Evolutionary conservation across 1,139 yeast species (phyloP).

Genomic region (Candida sp.): DNA sequence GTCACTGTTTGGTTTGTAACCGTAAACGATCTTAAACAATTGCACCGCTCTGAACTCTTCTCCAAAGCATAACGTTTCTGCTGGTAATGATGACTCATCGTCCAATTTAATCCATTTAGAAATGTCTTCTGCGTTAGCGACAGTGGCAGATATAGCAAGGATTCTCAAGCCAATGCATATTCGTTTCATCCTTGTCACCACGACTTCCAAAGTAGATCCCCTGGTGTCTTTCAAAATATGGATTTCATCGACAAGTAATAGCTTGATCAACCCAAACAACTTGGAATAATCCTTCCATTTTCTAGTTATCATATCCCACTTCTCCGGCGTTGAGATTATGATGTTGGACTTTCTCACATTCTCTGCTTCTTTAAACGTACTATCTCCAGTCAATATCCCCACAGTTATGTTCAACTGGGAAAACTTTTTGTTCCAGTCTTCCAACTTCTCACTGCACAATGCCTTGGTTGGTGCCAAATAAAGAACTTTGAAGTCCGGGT

Average conservation of each 20-base stretch:
- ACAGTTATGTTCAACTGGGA: constrained; percentile 35
- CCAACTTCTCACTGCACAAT: constrained; percentile 46
- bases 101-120: constrained; percentile 45
- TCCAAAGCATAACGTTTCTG: constrained; percentile 41
- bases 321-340: constrained; percentile 60
- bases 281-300: constrained; percentile 47
- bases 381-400: constrained; percentile 55
- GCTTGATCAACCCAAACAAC: constrained; percentile 38
- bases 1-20: constrained; percentile 34
- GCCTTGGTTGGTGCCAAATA: constrained; percentile 63
- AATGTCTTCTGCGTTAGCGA: constrained; percentile 54
- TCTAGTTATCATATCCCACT: constrained; percentile 58
- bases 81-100: constrained; percentile 19
- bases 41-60: constrained; percentile 51
- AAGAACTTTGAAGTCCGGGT: constrained; percentile 35
- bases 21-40: constrained; percentile 44
- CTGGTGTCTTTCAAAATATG: constrained; percentile 51
- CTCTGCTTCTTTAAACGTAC: constrained; percentile 41
- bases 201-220: constrained; percentile 58
- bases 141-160: constrained; percentile 57
- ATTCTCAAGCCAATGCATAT: constrained; percentile 42
- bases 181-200: constrained; percentile 53
- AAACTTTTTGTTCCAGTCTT: constrained; percentile 48
- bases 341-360: constrained; percentile 45
- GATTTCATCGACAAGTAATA: constrained; percentile 55